Percentiles rank a stretch among this genome's conserved stretches.
Conservation (phyloP, 129 eudicot genomes). For the Helianthus tuberosus region DNA sequence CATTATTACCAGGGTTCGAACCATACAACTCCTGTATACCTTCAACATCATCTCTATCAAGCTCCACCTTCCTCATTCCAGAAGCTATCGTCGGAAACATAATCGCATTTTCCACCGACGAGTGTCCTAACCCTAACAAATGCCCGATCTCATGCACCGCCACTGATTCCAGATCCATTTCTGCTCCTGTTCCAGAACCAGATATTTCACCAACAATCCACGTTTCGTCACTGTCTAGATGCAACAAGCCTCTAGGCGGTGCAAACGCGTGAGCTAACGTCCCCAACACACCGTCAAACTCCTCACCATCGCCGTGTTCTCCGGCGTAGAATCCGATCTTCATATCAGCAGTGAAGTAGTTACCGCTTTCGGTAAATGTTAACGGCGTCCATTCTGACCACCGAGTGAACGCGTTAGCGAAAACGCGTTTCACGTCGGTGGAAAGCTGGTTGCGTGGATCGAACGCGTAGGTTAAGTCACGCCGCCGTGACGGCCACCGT, state of each 20-base stretch:
- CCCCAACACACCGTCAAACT: conserved; percentile 73
- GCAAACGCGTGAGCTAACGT: conserved; percentile 73
- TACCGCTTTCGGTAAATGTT: conserved; percentile 40
- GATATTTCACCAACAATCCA: conserved; percentile 47
- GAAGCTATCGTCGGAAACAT: conserved; percentile 73
- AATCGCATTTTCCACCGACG: conserved; percentile 53
- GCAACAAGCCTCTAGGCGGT: conserved; percentile 60
- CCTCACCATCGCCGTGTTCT: conserved; percentile 78
- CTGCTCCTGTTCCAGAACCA: conserved; percentile 30
- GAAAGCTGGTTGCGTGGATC: conserved; percentile 46
- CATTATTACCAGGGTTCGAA: conserved; percentile 52
- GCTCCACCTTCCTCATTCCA: conserved; percentile 65
- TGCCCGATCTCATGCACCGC: conserved; percentile 88
- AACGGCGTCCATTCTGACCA: conserved; percentile 79
- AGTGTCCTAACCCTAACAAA: conserved; percentile 68
- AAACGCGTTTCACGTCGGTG: conserved; percentile 40
- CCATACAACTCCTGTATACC: conserved; percentile 78
- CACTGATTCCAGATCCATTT: conserved; percentile 73
- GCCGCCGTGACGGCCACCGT: conserved; percentile 47
- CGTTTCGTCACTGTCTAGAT: conserved; percentile 62
- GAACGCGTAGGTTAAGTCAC: conserved; percentile 54
- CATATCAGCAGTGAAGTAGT: conserved; percentile 40
- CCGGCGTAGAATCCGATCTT: conserved; percentile 63
- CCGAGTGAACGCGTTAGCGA: conserved; percentile 49
- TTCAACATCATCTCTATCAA: conserved; percentile 53